Percentiles rank a stretch among this genome's conserved stretches.
Conservation (phyloP, 169 alveolate genomes). For the Besnoitia besnoiti region DNA sequence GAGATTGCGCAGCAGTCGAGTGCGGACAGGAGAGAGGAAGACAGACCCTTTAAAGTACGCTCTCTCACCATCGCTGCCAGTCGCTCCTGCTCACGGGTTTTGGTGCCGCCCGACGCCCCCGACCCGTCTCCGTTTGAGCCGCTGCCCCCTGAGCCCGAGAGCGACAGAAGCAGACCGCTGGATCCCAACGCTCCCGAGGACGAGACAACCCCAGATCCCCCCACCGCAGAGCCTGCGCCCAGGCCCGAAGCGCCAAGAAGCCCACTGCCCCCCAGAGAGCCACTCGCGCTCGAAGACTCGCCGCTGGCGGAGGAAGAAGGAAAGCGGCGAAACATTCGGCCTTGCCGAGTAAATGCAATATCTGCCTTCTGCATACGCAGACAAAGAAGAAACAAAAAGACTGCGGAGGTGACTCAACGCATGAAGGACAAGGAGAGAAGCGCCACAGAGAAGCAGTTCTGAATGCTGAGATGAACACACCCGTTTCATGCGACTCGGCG, state of each 20-base stretch:
- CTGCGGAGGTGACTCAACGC: no score
- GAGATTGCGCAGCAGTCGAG: conserved; percentile 53
- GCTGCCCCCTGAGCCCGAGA: neutral
- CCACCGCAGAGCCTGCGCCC: neutral
- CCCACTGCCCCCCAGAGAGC: conserved; percentile 7
- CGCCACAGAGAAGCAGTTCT: no score
- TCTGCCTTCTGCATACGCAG: neutral
- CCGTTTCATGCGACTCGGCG: no score
- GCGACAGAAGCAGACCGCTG: neutral
- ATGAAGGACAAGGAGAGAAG: no score
- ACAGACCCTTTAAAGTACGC: conserved; percentile 37
- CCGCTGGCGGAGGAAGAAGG: conserved; percentile 27
- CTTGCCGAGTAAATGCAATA: conserved; percentile 55
- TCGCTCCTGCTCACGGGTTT: conserved; percentile 25
- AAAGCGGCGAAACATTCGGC: conserved; percentile 51
- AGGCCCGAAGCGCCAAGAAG: neutral
- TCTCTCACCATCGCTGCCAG: neutral
- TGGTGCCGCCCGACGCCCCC: neutral
- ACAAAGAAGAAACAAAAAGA: neutral
- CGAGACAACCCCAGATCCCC: neutral
- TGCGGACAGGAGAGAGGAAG: conserved; percentile 57
- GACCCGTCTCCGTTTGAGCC: neutral
- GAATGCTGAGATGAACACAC: no score
- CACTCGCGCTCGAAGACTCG: conserved; percentile 11
- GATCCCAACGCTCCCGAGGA: neutral